Evolutionary conservation across 1,139 yeast species (phyloP).

Genomic region (Torulaspora globosa): DNA sequence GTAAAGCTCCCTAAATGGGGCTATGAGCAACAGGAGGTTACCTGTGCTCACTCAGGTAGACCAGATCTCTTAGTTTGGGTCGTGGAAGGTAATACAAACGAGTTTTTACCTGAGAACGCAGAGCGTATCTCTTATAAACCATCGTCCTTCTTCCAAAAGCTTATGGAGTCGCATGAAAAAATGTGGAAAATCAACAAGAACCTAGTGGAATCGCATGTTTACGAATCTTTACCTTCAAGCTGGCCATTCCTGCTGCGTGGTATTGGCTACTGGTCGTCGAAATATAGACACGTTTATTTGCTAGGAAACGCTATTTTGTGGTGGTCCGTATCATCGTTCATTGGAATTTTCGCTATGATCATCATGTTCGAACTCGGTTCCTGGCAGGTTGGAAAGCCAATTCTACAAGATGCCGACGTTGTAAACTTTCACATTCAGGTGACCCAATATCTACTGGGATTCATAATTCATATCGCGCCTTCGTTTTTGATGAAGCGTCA

Average conservation of each 20-base stretch:
- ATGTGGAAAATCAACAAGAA: conserved; percentile 94
- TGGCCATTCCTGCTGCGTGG: conserved; percentile 93
- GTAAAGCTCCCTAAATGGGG: conserved; percentile 94
- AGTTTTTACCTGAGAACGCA: conserved; percentile 43
- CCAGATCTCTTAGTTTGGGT: conserved; percentile 78
- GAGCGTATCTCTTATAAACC: conserved; percentile 58
- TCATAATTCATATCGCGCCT: conserved; percentile 81
- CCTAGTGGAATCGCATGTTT: conserved; percentile 76
- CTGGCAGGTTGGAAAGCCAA: conserved; percentile 66
- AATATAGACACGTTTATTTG: conserved; percentile 74
- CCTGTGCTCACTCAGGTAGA: conserved; percentile 81
- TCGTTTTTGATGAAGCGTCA: conserved; percentile 93
- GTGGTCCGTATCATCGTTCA: conserved; percentile 72
- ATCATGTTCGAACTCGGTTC: conserved; percentile 54
- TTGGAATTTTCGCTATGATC: conserved; percentile 53
- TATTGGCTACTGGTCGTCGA: conserved; percentile 87
- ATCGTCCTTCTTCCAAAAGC: conserved; percentile 63
- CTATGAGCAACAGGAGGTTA: conserved; percentile 93
- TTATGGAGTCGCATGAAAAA: conserved; percentile 70
- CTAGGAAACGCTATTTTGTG: conserved; percentile 88
- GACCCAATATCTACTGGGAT: conserved; percentile 68
- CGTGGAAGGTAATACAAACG: conserved; percentile 69
- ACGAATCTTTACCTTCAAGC: conserved; percentile 80
- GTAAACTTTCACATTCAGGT: conserved; percentile 70
- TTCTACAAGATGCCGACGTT: conserved; percentile 52